Evolutionary conservation across 768 basidiomycete species (phyloP).

Genomic region (Agaricus blazei): DNA sequence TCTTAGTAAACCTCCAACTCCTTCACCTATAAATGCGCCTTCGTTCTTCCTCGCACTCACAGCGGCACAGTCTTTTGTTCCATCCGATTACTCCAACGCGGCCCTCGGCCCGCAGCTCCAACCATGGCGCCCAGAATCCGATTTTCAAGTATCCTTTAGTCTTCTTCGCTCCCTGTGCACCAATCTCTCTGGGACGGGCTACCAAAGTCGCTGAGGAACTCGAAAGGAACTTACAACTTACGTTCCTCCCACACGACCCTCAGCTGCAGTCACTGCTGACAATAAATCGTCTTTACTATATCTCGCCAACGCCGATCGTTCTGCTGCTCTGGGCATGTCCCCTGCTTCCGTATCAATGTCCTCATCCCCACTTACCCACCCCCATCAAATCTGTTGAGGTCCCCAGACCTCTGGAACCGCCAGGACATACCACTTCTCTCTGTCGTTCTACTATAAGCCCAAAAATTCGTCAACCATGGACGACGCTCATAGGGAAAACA

Average conservation of each 20-base stretch:
- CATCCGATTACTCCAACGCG: background rate
- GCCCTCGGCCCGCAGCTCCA: slow-evolving; percentile 1
- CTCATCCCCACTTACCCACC: background rate
- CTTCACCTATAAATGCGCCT: background rate
- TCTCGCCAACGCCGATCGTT: slow-evolving; percentile 31
- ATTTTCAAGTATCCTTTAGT: background rate
- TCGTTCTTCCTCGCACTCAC: background rate
- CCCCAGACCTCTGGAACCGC: background rate
- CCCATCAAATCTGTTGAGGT: background rate
- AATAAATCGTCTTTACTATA: slow-evolving; percentile 26
- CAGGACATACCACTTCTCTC: slow-evolving; percentile 11
- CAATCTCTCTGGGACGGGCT: background rate
- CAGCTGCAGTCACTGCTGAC: slow-evolving; percentile 3
- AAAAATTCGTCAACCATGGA: background rate
- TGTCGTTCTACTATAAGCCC: slow-evolving; percentile 7
- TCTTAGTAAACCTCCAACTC: too few relatives aligned
- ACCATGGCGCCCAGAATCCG: slow-evolving; percentile 8
- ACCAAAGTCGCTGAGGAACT: slow-evolving; percentile 4
- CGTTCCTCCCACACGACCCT: background rate
- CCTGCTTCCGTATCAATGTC: background rate
- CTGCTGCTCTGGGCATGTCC: slow-evolving; percentile 22
- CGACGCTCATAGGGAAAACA: slow-evolving; percentile 9
- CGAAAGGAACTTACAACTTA: background rate
- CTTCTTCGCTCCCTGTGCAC: background rate
- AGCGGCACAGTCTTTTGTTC: slow-evolving; percentile 5